Base-by-base conservation (phyloP, 176 grass and related monocot species). In the Cocos nucifera region DNA sequence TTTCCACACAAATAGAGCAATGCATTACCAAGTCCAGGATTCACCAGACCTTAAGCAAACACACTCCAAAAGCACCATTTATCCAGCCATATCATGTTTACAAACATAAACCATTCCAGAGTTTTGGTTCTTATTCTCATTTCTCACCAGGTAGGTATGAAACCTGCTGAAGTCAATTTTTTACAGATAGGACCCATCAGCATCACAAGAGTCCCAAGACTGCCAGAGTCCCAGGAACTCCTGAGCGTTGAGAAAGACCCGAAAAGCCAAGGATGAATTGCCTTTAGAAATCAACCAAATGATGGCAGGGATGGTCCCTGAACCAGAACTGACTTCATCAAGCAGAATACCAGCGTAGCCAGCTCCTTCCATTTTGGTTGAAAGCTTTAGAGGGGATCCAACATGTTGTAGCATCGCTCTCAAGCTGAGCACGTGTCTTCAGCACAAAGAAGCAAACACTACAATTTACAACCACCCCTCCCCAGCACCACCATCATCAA, bases 211-310 rank as follows among this genome's bases (percentile, higher is more conserved):
- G 35, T 44, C 10, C 35, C 35, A 14, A 44, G 35, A 44, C 35
- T 44, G 10, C 9, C 6, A 44, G 35, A 44, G 35, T 44, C 14
- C 9, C 35, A 44, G 35, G 39, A 64, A 20, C 30, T 57, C 32
- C 67, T 53, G 49, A 44, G 17, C 63, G 18, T 17, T 8, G 60
- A 61, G 52, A 69, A 67, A 55, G 77, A 23, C 73, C 78, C 75
- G 71, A 66, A 83, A 63, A 98, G 93, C 93, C 93, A 98, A 98
- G 93, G 88, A 98, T 98, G 93, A 98, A 69, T 98, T 98, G 93
- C 93, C 93, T 81, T 71, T 77, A 81, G 70, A 56, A 63, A 62
- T 58, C 87, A 77, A 51, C 78, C 75, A 66, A 27, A 69, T 39
- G 66, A 54, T 57, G 53, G 48, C 49, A 58, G 69, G 57, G 75